Conservation (phyloP, 2,329 filamentous ascomycete genomes). For the Ascocoryne sarcoides region DNA sequence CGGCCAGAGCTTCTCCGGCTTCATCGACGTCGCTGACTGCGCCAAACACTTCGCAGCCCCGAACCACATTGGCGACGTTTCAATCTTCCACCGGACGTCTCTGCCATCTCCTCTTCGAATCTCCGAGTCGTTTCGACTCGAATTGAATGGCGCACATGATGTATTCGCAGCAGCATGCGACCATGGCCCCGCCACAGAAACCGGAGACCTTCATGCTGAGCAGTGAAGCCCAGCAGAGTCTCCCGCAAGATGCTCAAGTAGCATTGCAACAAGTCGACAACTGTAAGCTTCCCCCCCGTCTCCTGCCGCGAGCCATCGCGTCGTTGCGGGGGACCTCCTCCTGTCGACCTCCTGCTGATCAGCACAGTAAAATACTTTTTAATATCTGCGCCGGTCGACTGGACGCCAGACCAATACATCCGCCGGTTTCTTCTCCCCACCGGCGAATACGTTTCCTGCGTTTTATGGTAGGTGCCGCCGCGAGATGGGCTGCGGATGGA, state of each 20-base stretch:
- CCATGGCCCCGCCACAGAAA: constrained; percentile 89
- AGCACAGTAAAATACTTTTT: constrained; percentile 93
- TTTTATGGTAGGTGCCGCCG: constrained; percentile 74
- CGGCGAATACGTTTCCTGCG: constrained; percentile 97
- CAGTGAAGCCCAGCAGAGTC: constrained; percentile 89
- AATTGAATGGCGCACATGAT: constrained; percentile 41
- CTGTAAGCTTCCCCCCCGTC: constrained; percentile 48
- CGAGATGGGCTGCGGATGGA: not conserved
- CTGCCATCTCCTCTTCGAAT: constrained; percentile 12
- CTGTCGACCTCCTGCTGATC: too few species aligned
- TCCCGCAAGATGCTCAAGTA: constrained; percentile 94
- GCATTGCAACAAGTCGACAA: constrained; percentile 98
- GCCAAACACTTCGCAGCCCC: constrained; percentile 12
- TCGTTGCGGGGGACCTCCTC: too few species aligned
- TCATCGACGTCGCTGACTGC: constrained; percentile 22
- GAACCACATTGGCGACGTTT: constrained; percentile 21
- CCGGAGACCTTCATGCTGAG: constrained; percentile 99
- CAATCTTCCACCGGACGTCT: constrained; percentile 17
- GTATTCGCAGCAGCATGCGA: constrained; percentile 69
- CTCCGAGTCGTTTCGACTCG: constrained; percentile 23
- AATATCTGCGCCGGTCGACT: constrained; percentile 96
- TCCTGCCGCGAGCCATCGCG: constrained; percentile 3
- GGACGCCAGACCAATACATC: constrained; percentile 94
- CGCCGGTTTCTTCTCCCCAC: constrained; percentile 90
- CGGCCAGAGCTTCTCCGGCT: constrained; percentile 20